Percentiles rank a stretch among this genome's conserved stretches.
These are phyloP conservation scores for Paramecium biaurelia DNA, from an alignment of 73 alveolate genomes.

Conservation along the genomic window DNA sequence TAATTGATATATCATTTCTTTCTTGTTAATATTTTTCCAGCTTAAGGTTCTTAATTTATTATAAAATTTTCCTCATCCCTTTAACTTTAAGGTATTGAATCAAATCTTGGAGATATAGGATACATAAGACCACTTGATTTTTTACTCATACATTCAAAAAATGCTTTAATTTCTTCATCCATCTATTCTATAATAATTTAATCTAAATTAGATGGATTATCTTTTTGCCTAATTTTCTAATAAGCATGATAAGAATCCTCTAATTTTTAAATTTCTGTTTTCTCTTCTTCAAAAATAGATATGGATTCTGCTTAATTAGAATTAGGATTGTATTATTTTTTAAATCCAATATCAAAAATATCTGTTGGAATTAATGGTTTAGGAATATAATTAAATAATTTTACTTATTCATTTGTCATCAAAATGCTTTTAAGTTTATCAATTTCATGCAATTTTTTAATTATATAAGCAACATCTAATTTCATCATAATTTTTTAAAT, in stretches of 20 bases:
- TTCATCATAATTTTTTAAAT: neutral
- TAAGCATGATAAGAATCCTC: neutral
- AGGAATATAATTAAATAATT: constrained; percentile 14
- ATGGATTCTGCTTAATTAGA: neutral
- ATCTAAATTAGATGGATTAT: neutral
- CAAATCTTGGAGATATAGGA: neutral
- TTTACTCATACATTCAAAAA: neutral
- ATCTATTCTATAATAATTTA: neutral
- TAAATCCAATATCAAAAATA: neutral
- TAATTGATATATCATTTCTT: neutral
- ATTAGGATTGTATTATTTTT: neutral
- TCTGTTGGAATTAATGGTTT: constrained; percentile 5
- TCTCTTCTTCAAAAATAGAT: neutral
- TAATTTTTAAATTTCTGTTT: neutral
- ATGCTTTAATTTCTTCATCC: neutral
- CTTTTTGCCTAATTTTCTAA: neutral
- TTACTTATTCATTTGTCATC: neutral
- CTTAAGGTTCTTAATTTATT: neutral
- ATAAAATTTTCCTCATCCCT: neutral
- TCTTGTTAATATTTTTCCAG: neutral
- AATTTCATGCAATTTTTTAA: neutral
- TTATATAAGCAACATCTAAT: neutral
- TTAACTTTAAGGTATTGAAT: neutral
- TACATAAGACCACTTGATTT: neutral
- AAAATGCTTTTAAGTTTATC: neutral